Percentiles rank a stretch among this genome's conserved stretches.
phyloP scores from a whole-genome alignment of 2,329 filamentous ascomycete species.

The Fusarium cyanostomum region DNA sequence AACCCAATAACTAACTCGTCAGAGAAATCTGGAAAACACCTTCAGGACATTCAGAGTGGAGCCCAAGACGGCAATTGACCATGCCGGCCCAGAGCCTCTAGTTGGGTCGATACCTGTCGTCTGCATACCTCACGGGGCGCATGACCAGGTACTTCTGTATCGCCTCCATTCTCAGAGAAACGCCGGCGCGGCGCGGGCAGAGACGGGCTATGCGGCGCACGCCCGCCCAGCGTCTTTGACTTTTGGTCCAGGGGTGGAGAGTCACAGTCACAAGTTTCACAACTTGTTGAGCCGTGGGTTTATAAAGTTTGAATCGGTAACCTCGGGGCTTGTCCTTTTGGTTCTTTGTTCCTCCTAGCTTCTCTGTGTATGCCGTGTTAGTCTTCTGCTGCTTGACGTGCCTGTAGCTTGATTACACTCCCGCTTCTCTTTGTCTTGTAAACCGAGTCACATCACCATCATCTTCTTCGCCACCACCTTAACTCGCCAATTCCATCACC shows the following conservation, averaged over 20 bases:
- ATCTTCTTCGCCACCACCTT: background rate
- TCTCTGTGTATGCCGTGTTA: no score
- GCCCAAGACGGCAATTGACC: background rate
- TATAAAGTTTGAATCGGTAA: no score
- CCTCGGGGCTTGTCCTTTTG: no score
- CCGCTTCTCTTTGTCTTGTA: background rate
- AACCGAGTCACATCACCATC: constrained; percentile 12
- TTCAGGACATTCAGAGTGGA: background rate
- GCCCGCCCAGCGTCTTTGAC: constrained; percentile 17
- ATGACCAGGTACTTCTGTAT: constrained; percentile 26
- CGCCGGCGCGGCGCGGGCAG: constrained; percentile 40
- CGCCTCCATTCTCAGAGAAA: constrained; percentile 16
- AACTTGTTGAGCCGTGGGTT: no score
- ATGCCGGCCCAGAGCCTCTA: background rate
- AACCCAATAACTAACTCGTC: background rate
- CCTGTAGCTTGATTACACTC: no score
- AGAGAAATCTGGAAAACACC: constrained; percentile 1
- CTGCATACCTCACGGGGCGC: background rate
- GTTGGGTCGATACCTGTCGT: constrained; percentile 2
- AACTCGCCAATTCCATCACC: constrained; percentile 13
- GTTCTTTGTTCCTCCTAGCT: no score
- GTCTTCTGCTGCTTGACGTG: no score
- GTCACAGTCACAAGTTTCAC: background rate
- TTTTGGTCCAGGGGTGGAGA: constrained; percentile 14
- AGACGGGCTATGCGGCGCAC: constrained; percentile 39